Evolutionary conservation across 2,329 filamentous ascomycete genomes (phyloP).

Genomic region (Claviceps monticola): DNA sequence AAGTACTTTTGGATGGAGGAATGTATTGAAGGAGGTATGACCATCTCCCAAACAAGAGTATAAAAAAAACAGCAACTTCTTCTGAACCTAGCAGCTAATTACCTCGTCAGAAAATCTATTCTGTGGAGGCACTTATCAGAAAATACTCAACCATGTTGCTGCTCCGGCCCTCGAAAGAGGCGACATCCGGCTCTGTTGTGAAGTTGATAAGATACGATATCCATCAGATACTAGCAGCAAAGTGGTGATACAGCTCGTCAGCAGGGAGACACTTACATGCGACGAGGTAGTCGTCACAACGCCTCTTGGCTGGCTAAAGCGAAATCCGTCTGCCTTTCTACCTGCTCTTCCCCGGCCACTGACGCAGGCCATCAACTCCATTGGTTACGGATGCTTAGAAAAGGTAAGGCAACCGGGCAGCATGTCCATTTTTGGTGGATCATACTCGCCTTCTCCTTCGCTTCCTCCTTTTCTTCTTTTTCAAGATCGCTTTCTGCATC

Average conservation of each 20-base stretch:
- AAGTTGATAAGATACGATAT: constrained; percentile 29
- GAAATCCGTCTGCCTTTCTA: constrained; percentile 43
- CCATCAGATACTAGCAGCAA: constrained; percentile 14
- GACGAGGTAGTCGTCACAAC: constrained; percentile 56
- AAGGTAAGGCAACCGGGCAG: constrained; percentile 31
- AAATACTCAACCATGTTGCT: constrained; percentile 43
- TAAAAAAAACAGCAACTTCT: not conserved
- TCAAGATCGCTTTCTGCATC: not conserved
- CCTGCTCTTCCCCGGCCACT: constrained; percentile 44
- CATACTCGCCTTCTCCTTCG: not conserved
- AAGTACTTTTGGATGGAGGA: constrained; percentile 71
- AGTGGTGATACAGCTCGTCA: constrained; percentile 28
- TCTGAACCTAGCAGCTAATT: not conserved
- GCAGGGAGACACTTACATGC: constrained; percentile 35
- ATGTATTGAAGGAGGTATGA: constrained; percentile 54
- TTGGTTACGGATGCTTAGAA: constrained; percentile 58
- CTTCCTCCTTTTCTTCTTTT: not conserved
- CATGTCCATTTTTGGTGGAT: not conserved
- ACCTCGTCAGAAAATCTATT: constrained; percentile 40
- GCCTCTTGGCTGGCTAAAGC: constrained; percentile 56
- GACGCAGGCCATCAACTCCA: constrained; percentile 45
- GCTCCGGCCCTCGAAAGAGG: constrained; percentile 41
- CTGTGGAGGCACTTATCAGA: constrained; percentile 44
- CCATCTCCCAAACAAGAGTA: not conserved
- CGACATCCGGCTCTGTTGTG: constrained; percentile 35